Evolutionary conservation across 176 grass and related monocot species (phyloP).

Genomic region (Stipa capillata): DNA sequence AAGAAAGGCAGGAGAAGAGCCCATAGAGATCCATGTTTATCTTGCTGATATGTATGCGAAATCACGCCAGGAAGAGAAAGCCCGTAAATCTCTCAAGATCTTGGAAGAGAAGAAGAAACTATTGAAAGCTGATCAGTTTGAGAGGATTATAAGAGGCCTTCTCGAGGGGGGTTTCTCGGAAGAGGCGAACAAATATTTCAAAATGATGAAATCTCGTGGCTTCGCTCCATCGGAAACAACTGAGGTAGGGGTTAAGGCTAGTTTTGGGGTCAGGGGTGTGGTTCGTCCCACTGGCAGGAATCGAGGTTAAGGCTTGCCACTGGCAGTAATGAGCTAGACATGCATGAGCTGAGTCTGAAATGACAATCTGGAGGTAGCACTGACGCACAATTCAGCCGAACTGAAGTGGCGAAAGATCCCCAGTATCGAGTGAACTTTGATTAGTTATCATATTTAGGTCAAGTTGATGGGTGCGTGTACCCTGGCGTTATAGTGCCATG

Average conservation of each 20-base stretch:
- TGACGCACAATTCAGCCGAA: not conserved
- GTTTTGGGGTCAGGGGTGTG: not conserved
- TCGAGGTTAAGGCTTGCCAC: not conserved
- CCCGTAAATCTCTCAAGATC: constrained; percentile 62
- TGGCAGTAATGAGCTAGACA: not conserved
- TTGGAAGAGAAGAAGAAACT: constrained; percentile 61
- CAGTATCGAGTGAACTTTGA: not conserved
- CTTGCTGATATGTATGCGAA: constrained; percentile 73
- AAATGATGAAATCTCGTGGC: constrained; percentile 55
- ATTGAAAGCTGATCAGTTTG: constrained; percentile 58
- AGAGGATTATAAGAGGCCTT: constrained; percentile 58
- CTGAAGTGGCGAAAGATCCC: not conserved
- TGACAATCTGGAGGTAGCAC: not conserved
- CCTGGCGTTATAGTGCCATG: not conserved
- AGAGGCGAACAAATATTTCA: constrained; percentile 58
- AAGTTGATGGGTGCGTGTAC: not conserved
- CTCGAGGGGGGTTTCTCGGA: constrained; percentile 41
- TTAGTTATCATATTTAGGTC: not conserved
- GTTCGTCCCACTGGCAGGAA: not conserved
- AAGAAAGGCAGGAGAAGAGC: constrained; percentile 45
- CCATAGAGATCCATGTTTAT: constrained; percentile 63
- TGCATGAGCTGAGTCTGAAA: not conserved
- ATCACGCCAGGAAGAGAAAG: constrained; percentile 39
- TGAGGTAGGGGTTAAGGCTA: constrained; percentile 16
- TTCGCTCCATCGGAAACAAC: constrained; percentile 36